Conservation (phyloP, 2,329 filamentous ascomycete species). For the Neofusicoccum sp. region DNA sequence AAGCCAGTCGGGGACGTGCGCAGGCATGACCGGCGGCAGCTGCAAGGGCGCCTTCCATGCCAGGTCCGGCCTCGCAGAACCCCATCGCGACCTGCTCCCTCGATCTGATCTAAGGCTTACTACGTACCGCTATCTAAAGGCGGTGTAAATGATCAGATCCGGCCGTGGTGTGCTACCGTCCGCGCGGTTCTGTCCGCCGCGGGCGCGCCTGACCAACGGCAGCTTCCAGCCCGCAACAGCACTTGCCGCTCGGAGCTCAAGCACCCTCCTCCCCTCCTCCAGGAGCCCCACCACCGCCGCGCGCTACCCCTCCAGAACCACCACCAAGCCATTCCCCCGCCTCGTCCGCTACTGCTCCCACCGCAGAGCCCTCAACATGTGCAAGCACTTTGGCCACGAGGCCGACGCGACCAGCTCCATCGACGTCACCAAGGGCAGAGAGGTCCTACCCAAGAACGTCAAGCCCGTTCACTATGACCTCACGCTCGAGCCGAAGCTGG, state of each 20-base stretch:
- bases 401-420: constrained; percentile 58
- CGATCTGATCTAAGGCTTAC: constrained; percentile 18
- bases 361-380: constrained; percentile 67
- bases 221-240: background rate
- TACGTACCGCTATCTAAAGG: background rate
- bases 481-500: constrained; percentile 87
- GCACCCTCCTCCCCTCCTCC: constrained; percentile 7
- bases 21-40: constrained; percentile 3
- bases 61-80: constrained; percentile 1
- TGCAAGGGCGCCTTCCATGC: constrained; percentile 10
- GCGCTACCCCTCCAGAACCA: constrained; percentile 2
- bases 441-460: constrained; percentile 89
- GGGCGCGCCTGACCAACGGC: constrained; percentile 11
- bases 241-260: constrained; percentile 19
- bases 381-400: constrained; percentile 57
- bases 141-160: constrained; percentile 19
- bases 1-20: constrained; percentile 9
- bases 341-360: constrained; percentile 68
- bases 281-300: constrained; percentile 7
- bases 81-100: constrained; percentile 1
- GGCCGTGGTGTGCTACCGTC: constrained; percentile 12
- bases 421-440: constrained; percentile 67
- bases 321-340: constrained; percentile 10
- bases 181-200: constrained; percentile 7
- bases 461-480: constrained; percentile 91